phyloP scores from a whole-genome alignment of 306 rosid species.

The Arachis hypogaea region DNA sequence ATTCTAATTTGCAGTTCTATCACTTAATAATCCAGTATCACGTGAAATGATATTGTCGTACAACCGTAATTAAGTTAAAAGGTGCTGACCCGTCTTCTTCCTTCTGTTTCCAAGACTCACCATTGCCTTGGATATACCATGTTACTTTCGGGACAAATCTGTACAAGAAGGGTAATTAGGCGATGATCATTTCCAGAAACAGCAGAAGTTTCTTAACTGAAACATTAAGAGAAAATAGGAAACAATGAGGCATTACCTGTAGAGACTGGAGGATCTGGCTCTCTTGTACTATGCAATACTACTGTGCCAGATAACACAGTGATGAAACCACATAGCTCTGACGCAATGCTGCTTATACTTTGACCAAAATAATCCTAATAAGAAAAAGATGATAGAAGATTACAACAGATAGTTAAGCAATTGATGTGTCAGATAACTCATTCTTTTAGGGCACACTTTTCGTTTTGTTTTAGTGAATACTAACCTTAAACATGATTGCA shows the following conservation, averaged over 20 bases:
- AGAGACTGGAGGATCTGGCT: constrained; percentile 62
- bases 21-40: constrained; percentile 32
- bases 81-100: constrained; percentile 60
- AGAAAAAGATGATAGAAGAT: not conserved
- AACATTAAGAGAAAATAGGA: constrained; percentile 20
- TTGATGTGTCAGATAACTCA: constrained; percentile 30
- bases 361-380: constrained; percentile 91
- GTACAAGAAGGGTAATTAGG: constrained; percentile 36
- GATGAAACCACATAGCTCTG: constrained; percentile 89
- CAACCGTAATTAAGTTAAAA: constrained; percentile 56
- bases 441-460: constrained; percentile 10
- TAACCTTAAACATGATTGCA: constrained; percentile 93
- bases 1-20: constrained; percentile 29
- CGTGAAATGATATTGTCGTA: constrained; percentile 76
- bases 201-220: constrained; percentile 20
- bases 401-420: not conserved
- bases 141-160: constrained; percentile 81
- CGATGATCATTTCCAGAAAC: constrained; percentile 12
- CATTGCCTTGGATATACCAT: constrained; percentile 66
- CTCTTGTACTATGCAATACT: constrained; percentile 79
- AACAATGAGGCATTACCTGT: constrained; percentile 45
- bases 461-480: constrained; percentile 43
- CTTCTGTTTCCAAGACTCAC: constrained; percentile 72
- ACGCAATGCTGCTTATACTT: constrained; percentile 78
- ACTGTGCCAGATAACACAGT: constrained; percentile 89